These are phyloP conservation scores for Mucor lusitanicus DNA, from an alignment of 371 early-diverging fungal species.

Conservation along the genomic window DNA sequence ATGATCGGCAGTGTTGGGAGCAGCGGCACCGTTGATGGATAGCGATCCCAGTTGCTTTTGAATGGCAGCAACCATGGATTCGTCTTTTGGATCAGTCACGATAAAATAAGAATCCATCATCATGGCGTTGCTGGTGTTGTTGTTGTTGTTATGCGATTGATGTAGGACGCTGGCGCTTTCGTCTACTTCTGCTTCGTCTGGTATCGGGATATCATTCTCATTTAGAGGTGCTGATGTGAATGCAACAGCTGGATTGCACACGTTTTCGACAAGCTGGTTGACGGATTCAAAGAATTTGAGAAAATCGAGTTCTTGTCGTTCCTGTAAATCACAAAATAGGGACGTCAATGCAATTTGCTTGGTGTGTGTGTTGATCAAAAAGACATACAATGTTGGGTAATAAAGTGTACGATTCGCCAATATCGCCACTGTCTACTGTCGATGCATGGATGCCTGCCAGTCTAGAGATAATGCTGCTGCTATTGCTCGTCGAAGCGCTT, in stretches of 20 bases:
- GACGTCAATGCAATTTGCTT: neutral
- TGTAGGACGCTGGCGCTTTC: neutral
- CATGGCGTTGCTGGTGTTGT: neutral
- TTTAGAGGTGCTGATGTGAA: slow-evolving; percentile 74
- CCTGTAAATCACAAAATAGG: slow-evolving; percentile 7
- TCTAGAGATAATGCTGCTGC: slow-evolving; percentile 9
- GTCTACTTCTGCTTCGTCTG: neutral
- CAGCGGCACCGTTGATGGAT: neutral
- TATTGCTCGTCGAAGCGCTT: neutral
- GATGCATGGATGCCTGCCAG: slow-evolving; percentile 3
- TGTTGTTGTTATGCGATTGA: neutral
- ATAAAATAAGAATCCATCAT: slow-evolving; percentile 69
- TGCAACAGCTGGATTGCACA: slow-evolving; percentile 72
- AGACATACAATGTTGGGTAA: slow-evolving; percentile 15
- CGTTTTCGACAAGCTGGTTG: slow-evolving; percentile 69
- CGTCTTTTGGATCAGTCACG: slow-evolving; percentile 16
- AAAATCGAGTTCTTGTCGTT: slow-evolving; percentile 62
- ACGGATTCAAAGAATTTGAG: slow-evolving; percentile 82
- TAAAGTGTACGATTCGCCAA: slow-evolving; percentile 28
- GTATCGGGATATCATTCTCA: slow-evolving; percentile 48
- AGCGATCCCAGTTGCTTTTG: neutral
- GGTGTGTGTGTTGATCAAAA: neutral
- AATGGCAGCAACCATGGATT: neutral
- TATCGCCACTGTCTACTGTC: neutral
- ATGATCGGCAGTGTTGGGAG: neutral